Percentiles rank a stretch among this genome's conserved stretches.
phyloP scores from a whole-genome alignment of 2,329 filamentous ascomycete species.

The Cordyceps pruinosa region DNA sequence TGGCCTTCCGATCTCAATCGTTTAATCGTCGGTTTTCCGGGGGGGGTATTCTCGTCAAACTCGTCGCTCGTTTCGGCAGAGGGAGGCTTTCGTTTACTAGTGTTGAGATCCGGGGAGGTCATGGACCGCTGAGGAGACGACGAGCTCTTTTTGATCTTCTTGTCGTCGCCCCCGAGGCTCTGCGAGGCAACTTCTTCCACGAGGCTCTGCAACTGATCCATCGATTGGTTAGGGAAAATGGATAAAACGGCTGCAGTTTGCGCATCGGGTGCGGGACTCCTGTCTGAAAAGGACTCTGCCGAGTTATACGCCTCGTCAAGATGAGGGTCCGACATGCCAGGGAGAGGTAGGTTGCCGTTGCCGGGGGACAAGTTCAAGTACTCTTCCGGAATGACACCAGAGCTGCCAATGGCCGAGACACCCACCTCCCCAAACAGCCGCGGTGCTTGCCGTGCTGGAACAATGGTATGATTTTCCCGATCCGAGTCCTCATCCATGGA shows the following conservation, averaged over 20 bases:
- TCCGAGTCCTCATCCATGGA: conserved; percentile 62
- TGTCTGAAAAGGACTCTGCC: conserved; percentile 28
- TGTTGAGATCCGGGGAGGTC: conserved; percentile 32
- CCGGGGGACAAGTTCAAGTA: conserved; percentile 42
- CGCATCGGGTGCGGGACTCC: conserved; percentile 19
- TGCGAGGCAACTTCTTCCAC: conserved; percentile 49
- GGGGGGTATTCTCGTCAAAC: conserved; percentile 31
- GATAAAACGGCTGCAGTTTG: conserved; percentile 24
- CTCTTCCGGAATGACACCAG: conserved; percentile 41
- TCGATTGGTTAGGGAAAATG: conserved; percentile 36
- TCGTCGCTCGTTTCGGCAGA: conserved; percentile 46
- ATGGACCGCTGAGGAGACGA: conserved; percentile 20
- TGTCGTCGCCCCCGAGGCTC: conserved; percentile 45
- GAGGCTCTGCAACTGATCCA: conserved; percentile 44
- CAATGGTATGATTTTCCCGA: conserved; percentile 70
- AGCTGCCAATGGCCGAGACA: conserved; percentile 46
- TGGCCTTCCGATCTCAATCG: conserved; percentile 45
- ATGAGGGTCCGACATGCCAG: conserved; percentile 39
- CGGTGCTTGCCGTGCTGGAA: conserved; percentile 36
- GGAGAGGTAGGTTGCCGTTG: conserved; percentile 31
- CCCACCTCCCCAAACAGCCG: conserved; percentile 51
- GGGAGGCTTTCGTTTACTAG: conserved; percentile 50
- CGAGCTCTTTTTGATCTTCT: conserved; percentile 13
- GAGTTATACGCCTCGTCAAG: conserved; percentile 39
- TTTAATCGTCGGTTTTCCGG: conserved; percentile 46